Evolutionary conservation across 371 early-diverging fungal species (phyloP).

Genomic region (Dichotomocladium elegans): DNA sequence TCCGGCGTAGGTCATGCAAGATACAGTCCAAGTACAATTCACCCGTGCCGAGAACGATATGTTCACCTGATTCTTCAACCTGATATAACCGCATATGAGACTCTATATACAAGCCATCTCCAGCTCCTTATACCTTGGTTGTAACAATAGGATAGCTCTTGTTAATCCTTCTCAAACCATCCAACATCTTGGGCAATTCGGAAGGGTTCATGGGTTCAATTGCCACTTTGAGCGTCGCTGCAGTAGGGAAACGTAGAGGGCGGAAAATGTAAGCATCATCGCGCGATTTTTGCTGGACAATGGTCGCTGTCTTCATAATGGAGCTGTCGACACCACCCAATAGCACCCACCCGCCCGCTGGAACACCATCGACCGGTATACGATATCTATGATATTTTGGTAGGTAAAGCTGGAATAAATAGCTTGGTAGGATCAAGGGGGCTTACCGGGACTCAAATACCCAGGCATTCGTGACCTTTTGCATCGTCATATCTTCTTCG

Average conservation of each 20-base stretch:
- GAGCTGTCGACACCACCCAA: slow-evolving; percentile 88
- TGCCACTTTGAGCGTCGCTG: slow-evolving; percentile 89
- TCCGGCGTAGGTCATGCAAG: slow-evolving; percentile 88
- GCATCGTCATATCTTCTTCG: slow-evolving; percentile 92
- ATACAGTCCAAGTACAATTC: slow-evolving; percentile 96
- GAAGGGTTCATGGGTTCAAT: slow-evolving; percentile 96
- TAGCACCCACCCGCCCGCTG: slow-evolving; percentile 91
- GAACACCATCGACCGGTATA: slow-evolving; percentile 72
- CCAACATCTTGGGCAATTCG: slow-evolving; percentile 96
- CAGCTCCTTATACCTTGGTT: slow-evolving; percentile 59
- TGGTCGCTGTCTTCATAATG: slow-evolving; percentile 93
- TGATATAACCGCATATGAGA: background rate
- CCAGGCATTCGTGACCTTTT: slow-evolving; percentile 72
- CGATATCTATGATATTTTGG: slow-evolving; percentile 53
- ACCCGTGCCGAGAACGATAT: slow-evolving; percentile 90
- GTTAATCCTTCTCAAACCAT: slow-evolving; percentile 91
- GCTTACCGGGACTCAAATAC: slow-evolving; percentile 78
- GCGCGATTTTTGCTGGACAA: slow-evolving; percentile 57
- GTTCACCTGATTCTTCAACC: slow-evolving; percentile 97
- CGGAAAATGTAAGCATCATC: slow-evolving; percentile 83
- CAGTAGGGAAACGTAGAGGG: slow-evolving; percentile 80
- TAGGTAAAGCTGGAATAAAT: background rate
- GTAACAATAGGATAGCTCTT: slow-evolving; percentile 91
- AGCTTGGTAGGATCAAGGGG: background rate
- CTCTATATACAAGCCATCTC: background rate